A percentile compares a stretch with the other conserved stretches of the same genome.
These are phyloP conservation scores for Penicillium janthinellum DNA, from an alignment of 2,329 filamentous ascomycete genomes.

Conservation along the genomic window DNA sequence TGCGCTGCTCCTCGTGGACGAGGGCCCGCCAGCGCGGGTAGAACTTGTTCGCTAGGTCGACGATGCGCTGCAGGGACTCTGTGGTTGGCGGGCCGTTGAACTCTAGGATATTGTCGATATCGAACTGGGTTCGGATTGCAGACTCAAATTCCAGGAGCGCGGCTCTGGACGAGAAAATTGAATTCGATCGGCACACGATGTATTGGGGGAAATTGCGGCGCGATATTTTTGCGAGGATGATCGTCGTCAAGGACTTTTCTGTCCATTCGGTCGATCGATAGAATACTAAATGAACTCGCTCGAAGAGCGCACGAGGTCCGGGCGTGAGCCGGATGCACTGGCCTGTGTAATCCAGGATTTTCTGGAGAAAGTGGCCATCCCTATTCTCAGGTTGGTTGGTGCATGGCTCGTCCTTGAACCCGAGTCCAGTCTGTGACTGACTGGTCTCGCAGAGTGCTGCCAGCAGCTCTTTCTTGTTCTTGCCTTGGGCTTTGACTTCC, in stretches of 20 bases:
- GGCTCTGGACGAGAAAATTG: conserved; percentile 78
- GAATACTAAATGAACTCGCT: conserved; percentile 92
- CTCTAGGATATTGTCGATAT: conserved; percentile 80
- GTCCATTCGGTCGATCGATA: conserved; percentile 97
- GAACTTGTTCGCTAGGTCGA: conserved; percentile 72
- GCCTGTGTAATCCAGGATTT: conserved; percentile 75
- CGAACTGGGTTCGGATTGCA: conserved; percentile 76
- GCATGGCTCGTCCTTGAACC: conserved; percentile 57
- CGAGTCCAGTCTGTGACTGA: conserved; percentile 73
- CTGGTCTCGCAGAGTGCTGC: conserved; percentile 73
- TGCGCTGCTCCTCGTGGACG: conserved; percentile 72
- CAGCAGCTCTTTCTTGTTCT: conserved; percentile 80
- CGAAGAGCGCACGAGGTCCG: conserved; percentile 76
- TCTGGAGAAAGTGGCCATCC: conserved; percentile 72
- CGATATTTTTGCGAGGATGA: conserved; percentile 90
- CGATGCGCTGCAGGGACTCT: conserved; percentile 65
- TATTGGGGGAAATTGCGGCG: conserved; percentile 86
- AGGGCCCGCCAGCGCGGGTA: conserved; percentile 79
- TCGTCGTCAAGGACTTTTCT: conserved; percentile 91
- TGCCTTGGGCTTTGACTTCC: conserved; percentile 82
- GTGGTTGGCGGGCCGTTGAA: conserved; percentile 71
- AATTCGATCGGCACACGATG: conserved; percentile 83
- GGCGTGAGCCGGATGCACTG: conserved; percentile 81
- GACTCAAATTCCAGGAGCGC: conserved; percentile 86
- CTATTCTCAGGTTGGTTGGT: conserved; percentile 59